Evolutionary conservation across 2,329 filamentous ascomycete genomes (phyloP).

Genomic region (Exophiala mesophila): DNA sequence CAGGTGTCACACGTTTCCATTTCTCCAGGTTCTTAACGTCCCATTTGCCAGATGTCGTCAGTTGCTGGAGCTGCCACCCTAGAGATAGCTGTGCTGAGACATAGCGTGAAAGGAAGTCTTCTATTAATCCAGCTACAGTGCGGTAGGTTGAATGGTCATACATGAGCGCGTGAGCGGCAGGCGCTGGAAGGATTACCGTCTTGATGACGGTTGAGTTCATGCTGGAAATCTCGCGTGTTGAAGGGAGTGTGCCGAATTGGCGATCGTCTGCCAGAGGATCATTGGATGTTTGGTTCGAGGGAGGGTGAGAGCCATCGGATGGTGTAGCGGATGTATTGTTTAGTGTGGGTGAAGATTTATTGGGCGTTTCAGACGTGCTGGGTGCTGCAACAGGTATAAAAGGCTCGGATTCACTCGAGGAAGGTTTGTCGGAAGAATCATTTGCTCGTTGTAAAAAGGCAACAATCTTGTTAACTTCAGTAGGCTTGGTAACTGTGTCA

Average conservation of each 20-base stretch:
- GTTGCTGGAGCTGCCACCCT: conserved; percentile 85
- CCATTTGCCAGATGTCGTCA: conserved; percentile 91
- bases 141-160: conserved; percentile 73
- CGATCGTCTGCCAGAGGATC: conserved; percentile 38
- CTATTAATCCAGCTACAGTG: conserved; percentile 72
- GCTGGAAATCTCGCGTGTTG: conserved; percentile 31
- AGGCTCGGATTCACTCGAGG: background rate
- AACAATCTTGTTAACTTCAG: conserved; percentile 65
- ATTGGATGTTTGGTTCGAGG: background rate
- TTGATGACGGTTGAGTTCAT: conserved; percentile 51
- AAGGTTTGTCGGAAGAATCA: background rate
- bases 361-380: conserved; percentile 17
- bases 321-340: background rate
- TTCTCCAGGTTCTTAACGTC: conserved; percentile 94
- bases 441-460: conserved; percentile 14
- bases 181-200: conserved; percentile 65
- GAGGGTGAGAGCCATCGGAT: background rate
- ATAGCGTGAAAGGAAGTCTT: conserved; percentile 70
- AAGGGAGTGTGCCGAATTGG: conserved; percentile 31
- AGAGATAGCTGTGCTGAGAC: conserved; percentile 74
- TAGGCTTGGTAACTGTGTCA: conserved; percentile 70
- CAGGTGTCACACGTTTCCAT: conserved; percentile 74
- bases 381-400: conserved; percentile 29
- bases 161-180: conserved; percentile 76
- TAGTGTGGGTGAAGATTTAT: background rate